Evolutionary conservation across 495 filamentous ascomycete genomes (phyloP), one percentile per base, ranked within the genome.

Genomic region (Tuber aestivum): DNA sequence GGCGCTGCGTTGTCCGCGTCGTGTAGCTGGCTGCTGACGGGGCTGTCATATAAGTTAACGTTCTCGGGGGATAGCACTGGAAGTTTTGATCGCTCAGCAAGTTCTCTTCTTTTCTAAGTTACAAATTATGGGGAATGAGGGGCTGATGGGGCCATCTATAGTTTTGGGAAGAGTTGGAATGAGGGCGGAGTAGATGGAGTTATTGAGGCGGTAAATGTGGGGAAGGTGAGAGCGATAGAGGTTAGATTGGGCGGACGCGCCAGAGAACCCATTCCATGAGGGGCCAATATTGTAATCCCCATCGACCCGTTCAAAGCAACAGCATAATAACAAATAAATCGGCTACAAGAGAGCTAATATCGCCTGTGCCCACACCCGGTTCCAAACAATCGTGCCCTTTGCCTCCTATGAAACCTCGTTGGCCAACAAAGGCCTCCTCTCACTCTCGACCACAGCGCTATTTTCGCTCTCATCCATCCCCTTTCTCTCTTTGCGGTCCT

Each of bases 71-170:
- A 85, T 88, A 20, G 91, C 89, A 2, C 83, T 91, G 32, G 90
- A 91, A 83, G 90, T 91, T 79, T 79, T 91, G 35, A 87, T n/a
- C 89, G 0, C 90, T 90, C 81, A 80, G 88, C 89, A 87, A 84
- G 88, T 86, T 75, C 35, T 70, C 74, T 45, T 70, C 75, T 3
- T 6, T 32, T 32, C 65, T 69, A 5, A 41, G 18, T n/a, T 35
- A 40, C 27, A 27, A 40, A 20, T 69, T 73, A 75, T 72, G 27
- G 56, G 56, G 56, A 77, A 72, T 38, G 3, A 35, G 48, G 32
- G 42, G 27, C 27, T 18, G 12, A 61, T 35, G 42, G 37, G 20
- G 14, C 50, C 20, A 65, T 76, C 68, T 79, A 32, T 70, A 88
- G 87, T 89, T 79, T 89, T 89, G 79, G 88, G 89, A 80, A 87